Evolutionary conservation across 2,329 filamentous ascomycete genomes (phyloP).

Genomic region (Claviceps citrina): DNA sequence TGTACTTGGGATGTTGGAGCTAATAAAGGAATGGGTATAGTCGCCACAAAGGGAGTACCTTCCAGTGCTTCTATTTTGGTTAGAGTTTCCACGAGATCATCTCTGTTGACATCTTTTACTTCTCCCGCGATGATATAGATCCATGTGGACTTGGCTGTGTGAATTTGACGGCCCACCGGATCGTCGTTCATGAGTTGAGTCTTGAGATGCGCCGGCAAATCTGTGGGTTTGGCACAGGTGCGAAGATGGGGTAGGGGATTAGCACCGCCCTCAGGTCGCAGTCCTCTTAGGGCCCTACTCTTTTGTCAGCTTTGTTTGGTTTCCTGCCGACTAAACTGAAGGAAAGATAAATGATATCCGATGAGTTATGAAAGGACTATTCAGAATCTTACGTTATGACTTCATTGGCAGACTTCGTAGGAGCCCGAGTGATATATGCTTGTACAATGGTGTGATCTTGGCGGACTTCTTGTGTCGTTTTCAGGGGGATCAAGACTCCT

Average conservation of each 20-base stretch:
- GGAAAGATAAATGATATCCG: neutral
- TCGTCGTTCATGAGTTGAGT: constrained; percentile 44
- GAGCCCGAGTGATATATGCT: constrained; percentile 57
- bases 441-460: constrained; percentile 43
- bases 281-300: constrained; percentile 36
- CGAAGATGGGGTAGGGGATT: constrained; percentile 57
- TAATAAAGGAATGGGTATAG: constrained; percentile 54
- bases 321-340: neutral
- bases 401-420: constrained; percentile 54
- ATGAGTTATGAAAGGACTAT: neutral
- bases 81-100: constrained; percentile 35
- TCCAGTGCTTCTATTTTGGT: constrained; percentile 35
- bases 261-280: constrained; percentile 44
- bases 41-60: constrained; percentile 40
- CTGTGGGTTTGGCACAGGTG: constrained; percentile 56
- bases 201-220: constrained; percentile 51
- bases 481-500: constrained; percentile 44
- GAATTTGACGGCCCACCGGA: constrained; percentile 37
- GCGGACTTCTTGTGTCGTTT: constrained; percentile 47
- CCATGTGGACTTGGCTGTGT: constrained; percentile 44
- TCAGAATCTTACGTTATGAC: constrained; percentile 48
- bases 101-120: constrained; percentile 33
- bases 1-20: constrained; percentile 63
- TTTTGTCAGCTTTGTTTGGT: constrained; percentile 7
- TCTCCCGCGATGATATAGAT: constrained; percentile 43